A percentile compares a stretch with the other conserved stretches of the same genome.
phyloP scores from a whole-genome alignment of 352 stramenopile species.

The Phytophthora pseudosyringae region DNA sequence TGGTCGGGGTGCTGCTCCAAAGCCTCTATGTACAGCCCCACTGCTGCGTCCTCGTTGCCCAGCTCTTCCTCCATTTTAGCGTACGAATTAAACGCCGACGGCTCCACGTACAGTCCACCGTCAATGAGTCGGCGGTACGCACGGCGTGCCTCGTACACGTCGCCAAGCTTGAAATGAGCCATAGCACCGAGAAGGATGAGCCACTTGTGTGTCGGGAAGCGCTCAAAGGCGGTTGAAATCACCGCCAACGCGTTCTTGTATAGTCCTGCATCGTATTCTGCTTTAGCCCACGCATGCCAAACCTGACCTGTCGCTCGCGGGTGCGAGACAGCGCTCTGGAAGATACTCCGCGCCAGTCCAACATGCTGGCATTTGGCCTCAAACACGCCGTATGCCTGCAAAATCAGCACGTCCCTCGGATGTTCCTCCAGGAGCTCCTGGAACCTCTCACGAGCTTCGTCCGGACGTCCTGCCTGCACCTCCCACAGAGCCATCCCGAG shows the following conservation, averaged over 20 bases:
- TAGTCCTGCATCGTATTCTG: constrained; percentile 78
- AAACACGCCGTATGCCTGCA: constrained; percentile 81
- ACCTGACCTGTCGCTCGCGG: constrained; percentile 71
- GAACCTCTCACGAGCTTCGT: constrained; percentile 69
- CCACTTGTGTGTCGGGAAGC: constrained; percentile 85
- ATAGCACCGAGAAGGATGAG: constrained; percentile 80
- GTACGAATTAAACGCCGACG: constrained; percentile 84
- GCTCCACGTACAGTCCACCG: constrained; percentile 73
- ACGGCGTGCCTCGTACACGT: constrained; percentile 75
- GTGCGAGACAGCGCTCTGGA: constrained; percentile 57
- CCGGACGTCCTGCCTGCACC: constrained; percentile 56
- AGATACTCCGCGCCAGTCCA: constrained; percentile 67
- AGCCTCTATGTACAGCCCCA: constrained; percentile 68
- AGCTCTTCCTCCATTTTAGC: constrained; percentile 86
- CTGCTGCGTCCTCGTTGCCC: constrained; percentile 70
- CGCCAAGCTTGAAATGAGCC: constrained; percentile 80
- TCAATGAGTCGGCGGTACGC: constrained; percentile 79
- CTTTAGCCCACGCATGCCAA: constrained; percentile 88
- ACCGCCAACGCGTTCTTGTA: constrained; percentile 82
- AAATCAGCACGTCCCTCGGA: constrained; percentile 69
- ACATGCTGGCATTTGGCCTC: constrained; percentile 78
- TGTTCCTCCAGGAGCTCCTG: constrained; percentile 57
- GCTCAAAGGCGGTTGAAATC: constrained; percentile 60
- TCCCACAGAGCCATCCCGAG: constrained; percentile 79
- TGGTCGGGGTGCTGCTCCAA: constrained; percentile 70